Evolutionary conservation across 768 basidiomycete species (phyloP).

Genomic region (Trametes gibbosa): DNA sequence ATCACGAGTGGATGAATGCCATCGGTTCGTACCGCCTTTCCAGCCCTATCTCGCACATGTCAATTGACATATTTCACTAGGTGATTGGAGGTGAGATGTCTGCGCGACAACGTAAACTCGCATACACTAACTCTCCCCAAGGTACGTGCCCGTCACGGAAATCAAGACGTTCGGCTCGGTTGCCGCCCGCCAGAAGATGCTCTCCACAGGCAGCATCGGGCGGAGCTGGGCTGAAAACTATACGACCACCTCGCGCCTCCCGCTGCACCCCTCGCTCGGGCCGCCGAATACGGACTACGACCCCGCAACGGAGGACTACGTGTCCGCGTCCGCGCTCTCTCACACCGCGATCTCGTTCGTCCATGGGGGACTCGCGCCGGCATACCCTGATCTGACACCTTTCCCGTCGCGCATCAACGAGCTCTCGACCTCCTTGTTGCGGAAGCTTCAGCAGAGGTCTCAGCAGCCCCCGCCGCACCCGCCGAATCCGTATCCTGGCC

Average conservation of each 20-base stretch:
- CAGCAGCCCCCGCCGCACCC: constrained; percentile 78
- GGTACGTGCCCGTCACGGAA: constrained; percentile 84
- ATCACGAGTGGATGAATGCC: constrained; percentile 96
- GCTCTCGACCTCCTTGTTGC: constrained; percentile 65
- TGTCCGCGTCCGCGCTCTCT: constrained; percentile 46
- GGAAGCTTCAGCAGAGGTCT: constrained; percentile 60
- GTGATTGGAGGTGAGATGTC: constrained; percentile 73
- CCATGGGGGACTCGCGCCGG: constrained; percentile 85
- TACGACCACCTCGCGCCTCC: constrained; percentile 75
- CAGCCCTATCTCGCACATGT: background rate
- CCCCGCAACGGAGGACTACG: constrained; percentile 41
- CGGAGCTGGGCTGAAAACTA: constrained; percentile 85
- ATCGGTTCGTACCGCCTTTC: constrained; percentile 48
- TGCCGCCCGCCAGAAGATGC: constrained; percentile 64
- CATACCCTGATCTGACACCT: constrained; percentile 70
- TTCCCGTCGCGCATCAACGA: constrained; percentile 84
- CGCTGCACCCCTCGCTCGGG: constrained; percentile 70
- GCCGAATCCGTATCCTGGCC: constrained; percentile 67
- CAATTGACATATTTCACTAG: constrained; percentile 31
- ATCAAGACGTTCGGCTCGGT: constrained; percentile 79
- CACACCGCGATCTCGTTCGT: constrained; percentile 88
- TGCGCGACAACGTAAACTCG: background rate
- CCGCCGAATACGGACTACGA: constrained; percentile 55
- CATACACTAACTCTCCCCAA: constrained; percentile 23
- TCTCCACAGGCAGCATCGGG: constrained; percentile 77